Evolutionary conservation across 805 yeast genomes (phyloP).

Genomic region (Teunomyces panamensis): DNA sequence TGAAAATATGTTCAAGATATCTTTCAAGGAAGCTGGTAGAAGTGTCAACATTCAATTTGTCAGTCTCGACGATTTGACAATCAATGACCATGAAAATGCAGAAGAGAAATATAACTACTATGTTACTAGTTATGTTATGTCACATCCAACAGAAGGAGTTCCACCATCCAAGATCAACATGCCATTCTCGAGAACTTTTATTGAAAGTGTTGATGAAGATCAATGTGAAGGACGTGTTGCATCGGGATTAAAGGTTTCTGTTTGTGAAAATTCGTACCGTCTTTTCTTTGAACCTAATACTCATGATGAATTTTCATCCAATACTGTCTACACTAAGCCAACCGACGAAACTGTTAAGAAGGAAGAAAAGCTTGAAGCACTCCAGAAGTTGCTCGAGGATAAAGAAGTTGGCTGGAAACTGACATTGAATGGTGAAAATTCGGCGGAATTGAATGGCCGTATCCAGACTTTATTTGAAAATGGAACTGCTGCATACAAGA

Average conservation of each 20-base stretch:
- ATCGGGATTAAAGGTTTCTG: constrained; percentile 72
- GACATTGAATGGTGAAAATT: constrained; percentile 39
- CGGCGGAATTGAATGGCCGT: constrained; percentile 26
- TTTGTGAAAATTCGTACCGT: constrained; percentile 75
- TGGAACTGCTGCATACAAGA: constrained; percentile 34
- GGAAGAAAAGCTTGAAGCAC: constrained; percentile 30
- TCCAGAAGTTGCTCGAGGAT: constrained; percentile 46
- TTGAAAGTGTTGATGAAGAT: constrained; percentile 55
- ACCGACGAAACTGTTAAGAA: constrained; percentile 20
- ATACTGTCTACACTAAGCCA: constrained; percentile 45
- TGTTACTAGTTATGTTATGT: constrained; percentile 86
- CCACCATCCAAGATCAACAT: constrained; percentile 69
- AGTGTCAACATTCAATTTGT: constrained; percentile 74
- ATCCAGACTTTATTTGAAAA: constrained; percentile 33
- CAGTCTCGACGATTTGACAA: constrained; percentile 83
- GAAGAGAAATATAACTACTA: constrained; percentile 92
- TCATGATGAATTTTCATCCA: constrained; percentile 73
- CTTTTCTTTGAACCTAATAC: constrained; percentile 78
- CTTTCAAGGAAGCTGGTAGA: constrained; percentile 53
- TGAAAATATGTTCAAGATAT: constrained; percentile 90
- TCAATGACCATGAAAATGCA: constrained; percentile 61
- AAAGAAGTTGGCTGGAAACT: constrained; percentile 54
- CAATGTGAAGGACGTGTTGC: constrained; percentile 60
- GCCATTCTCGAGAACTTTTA: constrained; percentile 68
- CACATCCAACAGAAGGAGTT: constrained; percentile 96